A percentile compares a stretch with the other conserved stretches of the same genome.
phyloP scores from a whole-genome alignment of 1,139 yeast species.

The Candida sp. region DNA sequence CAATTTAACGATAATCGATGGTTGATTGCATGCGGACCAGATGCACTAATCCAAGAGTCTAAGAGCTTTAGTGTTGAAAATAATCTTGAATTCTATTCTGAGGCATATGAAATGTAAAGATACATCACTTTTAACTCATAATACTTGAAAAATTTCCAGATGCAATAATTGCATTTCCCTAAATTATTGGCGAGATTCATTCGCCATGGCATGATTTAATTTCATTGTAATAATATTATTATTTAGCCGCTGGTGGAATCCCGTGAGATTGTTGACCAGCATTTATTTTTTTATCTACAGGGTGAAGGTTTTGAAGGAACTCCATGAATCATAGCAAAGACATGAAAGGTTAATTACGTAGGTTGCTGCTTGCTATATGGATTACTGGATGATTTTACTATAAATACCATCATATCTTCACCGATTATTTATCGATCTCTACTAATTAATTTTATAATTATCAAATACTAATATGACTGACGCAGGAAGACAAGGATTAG shows the following conservation, averaged over 20 bases:
- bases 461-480: constrained; percentile 30
- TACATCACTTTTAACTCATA: no score
- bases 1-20: constrained; percentile 33
- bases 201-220: background rate
- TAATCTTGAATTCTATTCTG: constrained; percentile 41
- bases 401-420: no score
- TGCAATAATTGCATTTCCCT: no score
- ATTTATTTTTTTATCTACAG: no score
- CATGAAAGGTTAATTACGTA: no score
- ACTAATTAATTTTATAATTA: background rate
- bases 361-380: no score
- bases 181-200: background rate
- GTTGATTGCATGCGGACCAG: constrained; percentile 76
- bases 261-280: background rate
- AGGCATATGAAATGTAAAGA: constrained; percentile 31
- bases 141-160: no score
- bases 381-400: no score
- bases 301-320: no score
- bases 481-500: constrained; percentile 42
- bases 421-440: no score
- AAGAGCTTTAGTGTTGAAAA: constrained; percentile 35
- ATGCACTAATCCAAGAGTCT: constrained; percentile 46
- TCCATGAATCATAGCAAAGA: no score
- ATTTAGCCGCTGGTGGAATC: background rate
- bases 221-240: no score